These are phyloP conservation scores for Trichoderma oligosporum DNA, from an alignment of 2,329 filamentous ascomycete genomes.

Conservation along the genomic window DNA sequence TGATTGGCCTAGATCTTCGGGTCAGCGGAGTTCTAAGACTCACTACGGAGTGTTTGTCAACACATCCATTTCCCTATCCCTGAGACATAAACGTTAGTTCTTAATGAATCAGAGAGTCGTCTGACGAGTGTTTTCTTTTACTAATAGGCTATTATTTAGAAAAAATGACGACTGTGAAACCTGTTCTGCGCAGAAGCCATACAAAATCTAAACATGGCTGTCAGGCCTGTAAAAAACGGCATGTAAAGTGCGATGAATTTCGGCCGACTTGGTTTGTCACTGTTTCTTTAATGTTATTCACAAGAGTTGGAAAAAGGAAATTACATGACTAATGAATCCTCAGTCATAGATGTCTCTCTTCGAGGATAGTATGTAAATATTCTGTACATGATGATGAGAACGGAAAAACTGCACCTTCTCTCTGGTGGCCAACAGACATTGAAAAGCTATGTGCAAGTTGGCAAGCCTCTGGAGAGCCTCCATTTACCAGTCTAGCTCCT, in stretches of 20 bases:
- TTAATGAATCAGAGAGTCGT: conserved; percentile 1
- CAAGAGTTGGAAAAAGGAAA: neutral
- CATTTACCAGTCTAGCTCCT: neutral
- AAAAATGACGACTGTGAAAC: conserved; percentile 6
- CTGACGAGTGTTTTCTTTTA: too few species aligned
- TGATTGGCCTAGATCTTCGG: neutral
- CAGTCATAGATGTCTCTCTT: conserved; percentile 8
- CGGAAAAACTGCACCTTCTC: neutral
- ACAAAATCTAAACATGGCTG: conserved; percentile 11
- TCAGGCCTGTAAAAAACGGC: conserved; percentile 6
- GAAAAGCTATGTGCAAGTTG: neutral
- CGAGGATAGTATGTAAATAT: neutral
- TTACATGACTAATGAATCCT: neutral
- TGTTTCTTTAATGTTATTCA: neutral
- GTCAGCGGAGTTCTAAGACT: neutral
- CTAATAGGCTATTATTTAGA: too few species aligned
- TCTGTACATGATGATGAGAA: neutral
- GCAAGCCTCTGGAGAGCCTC: conserved; percentile 1
- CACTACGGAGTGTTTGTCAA: conserved; percentile 1
- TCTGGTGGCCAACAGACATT: conserved; percentile 11
- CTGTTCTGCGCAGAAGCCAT: conserved; percentile 8
- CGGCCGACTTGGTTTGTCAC: conserved; percentile 8
- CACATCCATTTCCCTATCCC: neutral
- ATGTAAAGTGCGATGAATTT: conserved; percentile 12
- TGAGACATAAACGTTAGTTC: neutral